A percentile compares a stretch with the other conserved stretches of the same genome.
phyloP scores from a whole-genome alignment of 768 basidiomycete genomes.

The Collybia sordida region DNA sequence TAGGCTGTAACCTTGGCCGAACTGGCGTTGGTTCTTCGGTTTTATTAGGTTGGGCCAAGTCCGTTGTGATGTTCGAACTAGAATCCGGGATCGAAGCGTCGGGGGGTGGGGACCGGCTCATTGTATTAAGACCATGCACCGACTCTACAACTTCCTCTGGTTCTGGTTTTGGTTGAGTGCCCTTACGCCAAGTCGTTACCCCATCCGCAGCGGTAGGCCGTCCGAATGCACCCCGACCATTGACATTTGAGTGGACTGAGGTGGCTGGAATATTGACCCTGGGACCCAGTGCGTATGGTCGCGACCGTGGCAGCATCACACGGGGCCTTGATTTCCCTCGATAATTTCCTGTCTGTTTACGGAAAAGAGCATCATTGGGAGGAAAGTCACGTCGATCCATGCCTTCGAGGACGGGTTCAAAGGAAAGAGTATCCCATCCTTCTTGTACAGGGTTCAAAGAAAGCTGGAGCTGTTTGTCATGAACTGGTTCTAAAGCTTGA shows the following conservation, averaged over 20 bases:
- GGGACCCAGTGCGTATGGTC: conserved; percentile 18
- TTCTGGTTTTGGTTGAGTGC: conserved; percentile 18
- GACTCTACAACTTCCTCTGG: conserved; percentile 14
- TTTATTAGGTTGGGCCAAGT: conserved; percentile 28
- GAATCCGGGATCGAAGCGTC: conserved; percentile 34
- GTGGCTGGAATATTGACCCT: conserved; percentile 28
- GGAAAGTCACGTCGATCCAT: conserved; percentile 62
- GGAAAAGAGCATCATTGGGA: conserved; percentile 66
- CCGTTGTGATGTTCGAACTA: conserved; percentile 16
- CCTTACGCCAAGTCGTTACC: conserved; percentile 45
- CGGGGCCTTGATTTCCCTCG: conserved; percentile 41
- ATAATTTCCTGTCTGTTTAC: conserved; percentile 30
- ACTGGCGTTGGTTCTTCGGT: conserved; percentile 22
- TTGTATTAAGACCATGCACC: conserved; percentile 43
- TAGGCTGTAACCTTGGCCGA: conserved; percentile 58
- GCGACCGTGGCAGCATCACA: conserved; percentile 39
- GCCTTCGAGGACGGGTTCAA: conserved; percentile 67
- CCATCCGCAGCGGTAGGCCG: conserved; percentile 40
- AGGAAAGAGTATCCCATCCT: conserved; percentile 68
- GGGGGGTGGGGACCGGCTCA: conserved; percentile 69
- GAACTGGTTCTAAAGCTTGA: conserved; percentile 40
- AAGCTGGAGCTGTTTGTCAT: conserved; percentile 45
- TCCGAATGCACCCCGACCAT: conserved; percentile 38
- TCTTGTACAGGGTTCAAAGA: conserved; percentile 39
- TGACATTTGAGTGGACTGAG: conserved; percentile 18